Evolutionary conservation across 208 protist genomes (phyloP), one percentile per base, ranked within the genome.

Genomic region (Trypanosoma melophagium): DNA sequence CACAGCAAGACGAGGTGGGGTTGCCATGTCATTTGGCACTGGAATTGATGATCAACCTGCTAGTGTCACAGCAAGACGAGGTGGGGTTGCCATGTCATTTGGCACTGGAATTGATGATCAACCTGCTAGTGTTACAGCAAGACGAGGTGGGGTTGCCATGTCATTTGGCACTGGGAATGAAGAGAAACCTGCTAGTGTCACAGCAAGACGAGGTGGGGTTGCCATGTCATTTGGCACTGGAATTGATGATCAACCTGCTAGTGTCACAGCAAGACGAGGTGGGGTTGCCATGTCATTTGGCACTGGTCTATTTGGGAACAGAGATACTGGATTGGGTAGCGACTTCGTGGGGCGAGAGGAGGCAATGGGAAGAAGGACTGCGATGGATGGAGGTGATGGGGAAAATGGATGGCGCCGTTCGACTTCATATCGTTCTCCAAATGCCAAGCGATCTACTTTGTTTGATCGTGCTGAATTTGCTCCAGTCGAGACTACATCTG

Each of bases 41-140:
- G 9, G 19, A 47, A 72, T 67, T 59, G n/a, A n/a, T n/a, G n/a
- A n/a, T n/a, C n/a, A n/a, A n/a, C n/a, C n/a, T n/a, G n/a, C n/a
- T n/a, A n/a, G n/a, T 24, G 67, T 65, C 7, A 55, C 49, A 12
- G 58, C 62, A 10, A 47, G 69, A 14, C 5, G 68, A 52, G 81
- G 81, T 3, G 81, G 81, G 0, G 66, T 81, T 9, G 82, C 82
- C 38, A 74, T 84, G 56, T 76, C 71, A 10, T 79, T 83, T 52
- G 69, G 63, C 35, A 64, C 1, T 44, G 9, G 19, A 47, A 72
- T 67, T 59, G 71, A 76, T 40, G 71, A 67, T 3, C 19, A 42
- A 21, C 63, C 58, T 9, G 64, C 55, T 17, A 31, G 47, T 24
- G 64, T 71, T 4, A 62, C 64, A 5, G 52, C 60, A 12, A 41